Percentiles rank a stretch among this genome's conserved stretches.
Conservation (phyloP, 495 filamentous ascomycete species). For the Xylaria bambusicola region DNA sequence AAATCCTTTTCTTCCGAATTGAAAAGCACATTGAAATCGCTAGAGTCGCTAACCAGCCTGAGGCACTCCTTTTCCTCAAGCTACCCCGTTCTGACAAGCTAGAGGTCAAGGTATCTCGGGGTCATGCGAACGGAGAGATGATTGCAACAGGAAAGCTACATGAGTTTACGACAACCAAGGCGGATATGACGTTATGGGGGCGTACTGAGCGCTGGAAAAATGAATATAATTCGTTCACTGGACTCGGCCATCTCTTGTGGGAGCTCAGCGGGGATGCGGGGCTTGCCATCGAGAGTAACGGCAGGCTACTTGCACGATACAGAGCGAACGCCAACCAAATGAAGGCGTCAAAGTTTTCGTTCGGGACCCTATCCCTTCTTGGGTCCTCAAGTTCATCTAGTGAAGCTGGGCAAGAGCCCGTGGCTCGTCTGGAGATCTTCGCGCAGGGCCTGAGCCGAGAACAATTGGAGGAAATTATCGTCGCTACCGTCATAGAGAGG, state of each 20-base stretch:
- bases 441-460: conserved; percentile 3
- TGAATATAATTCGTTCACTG: conserved; percentile 1
- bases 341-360: too few species aligned
- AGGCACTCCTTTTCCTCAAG: not conserved
- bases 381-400: not conserved
- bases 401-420: not conserved
- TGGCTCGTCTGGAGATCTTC: conserved; percentile 7
- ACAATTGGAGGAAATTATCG: conserved; percentile 5
- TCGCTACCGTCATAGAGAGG: conserved; percentile 1
- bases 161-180: not conserved
- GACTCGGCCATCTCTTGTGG: not conserved
- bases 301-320: conserved; percentile 2
- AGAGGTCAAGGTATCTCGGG: not conserved
- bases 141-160: conserved; percentile 4
- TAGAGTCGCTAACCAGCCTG: not conserved
- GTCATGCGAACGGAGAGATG: not conserved
- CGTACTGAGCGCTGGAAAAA: conserved; percentile 1
- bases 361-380: not conserved
- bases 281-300: not conserved
- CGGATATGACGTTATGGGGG: conserved; percentile 8
- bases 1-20: not conserved
- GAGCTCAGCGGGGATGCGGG: not conserved
- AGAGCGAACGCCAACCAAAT: not conserved
- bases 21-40: not conserved
- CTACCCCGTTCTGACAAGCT: not conserved